phyloP scores from a whole-genome alignment of 345 rosid species.

The Clarkia xantiana region DNA sequence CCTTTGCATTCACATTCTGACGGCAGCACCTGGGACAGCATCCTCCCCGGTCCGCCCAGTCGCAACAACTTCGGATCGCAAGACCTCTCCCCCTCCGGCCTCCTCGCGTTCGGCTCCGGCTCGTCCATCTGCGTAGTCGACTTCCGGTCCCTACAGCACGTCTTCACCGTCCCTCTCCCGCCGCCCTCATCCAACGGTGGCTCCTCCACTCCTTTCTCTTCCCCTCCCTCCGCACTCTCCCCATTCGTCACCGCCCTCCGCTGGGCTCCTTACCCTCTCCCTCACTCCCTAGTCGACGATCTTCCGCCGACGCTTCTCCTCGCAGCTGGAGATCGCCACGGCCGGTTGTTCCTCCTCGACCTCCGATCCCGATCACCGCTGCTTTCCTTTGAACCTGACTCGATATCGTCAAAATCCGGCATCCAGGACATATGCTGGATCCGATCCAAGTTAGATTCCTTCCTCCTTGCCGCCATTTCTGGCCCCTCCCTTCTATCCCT shows the following conservation, averaged over 20 bases:
- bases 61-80: slow-evolving; percentile 86
- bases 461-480: slow-evolving; percentile 49
- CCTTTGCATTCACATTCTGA: slow-evolving; percentile 18
- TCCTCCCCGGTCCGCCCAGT: slow-evolving; percentile 87
- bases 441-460: slow-evolving; percentile 35
- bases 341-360: slow-evolving; percentile 75
- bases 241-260: slow-evolving; percentile 75
- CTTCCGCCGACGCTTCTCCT: slow-evolving; percentile 70
- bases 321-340: slow-evolving; percentile 91
- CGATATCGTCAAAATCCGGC: slow-evolving; percentile 43
- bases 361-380: slow-evolving; percentile 51
- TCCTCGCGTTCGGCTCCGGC: slow-evolving; percentile 77
- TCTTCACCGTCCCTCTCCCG: slow-evolving; percentile 64
- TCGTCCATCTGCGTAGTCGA: slow-evolving; percentile 68
- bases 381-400: slow-evolving; percentile 50
- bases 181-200: slow-evolving; percentile 26
- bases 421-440: slow-evolving; percentile 88
- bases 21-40: slow-evolving; percentile 39
- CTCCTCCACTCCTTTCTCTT: slow-evolving; percentile 7
- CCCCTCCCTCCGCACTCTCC: slow-evolving; percentile 40
- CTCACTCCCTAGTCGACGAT: slow-evolving; percentile 59
- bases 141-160: slow-evolving; percentile 74
- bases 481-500: slow-evolving; percentile 63
- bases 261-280: slow-evolving; percentile 75
- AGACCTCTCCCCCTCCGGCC: slow-evolving; percentile 65